Evolutionary conservation across 805 yeast genomes (phyloP), one percentile per base, ranked within the genome.

Genomic region (Tetrapisispora nanseiensis): DNA sequence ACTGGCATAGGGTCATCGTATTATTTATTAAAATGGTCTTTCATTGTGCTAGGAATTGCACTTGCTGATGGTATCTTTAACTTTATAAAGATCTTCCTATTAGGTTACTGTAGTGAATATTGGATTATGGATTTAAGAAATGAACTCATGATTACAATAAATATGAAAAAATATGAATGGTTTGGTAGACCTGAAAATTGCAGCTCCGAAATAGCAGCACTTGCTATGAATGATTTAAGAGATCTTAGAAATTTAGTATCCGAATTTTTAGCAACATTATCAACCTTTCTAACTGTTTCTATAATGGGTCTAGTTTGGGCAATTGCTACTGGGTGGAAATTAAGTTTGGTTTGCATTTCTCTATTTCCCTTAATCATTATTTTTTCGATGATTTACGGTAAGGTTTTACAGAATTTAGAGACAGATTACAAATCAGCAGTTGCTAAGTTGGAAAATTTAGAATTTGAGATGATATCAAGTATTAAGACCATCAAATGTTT

Each of bases 271-370:
- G 67, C 79, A 9, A 70, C 80, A 0, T 33, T 76, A 0, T 50
- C 76, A 1, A 73, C 80, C 10, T 70, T 84, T 31, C 39, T 74
- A 2, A 65, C 77, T 0, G 69, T 86, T 37, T 65, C 82, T 0
- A 30, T 67, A 0, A 61, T 78, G 22, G 94, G 96, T 4, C 47
- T 80, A 4, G 65, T 76, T 6, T 92, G 97, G 97, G 78, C 96
- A 0, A 47, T 86, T 1, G 71, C 70, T 0, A 57, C 71, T 10
- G 95, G 96, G 0, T 92, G 97, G 97, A 83, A 81, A 52, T 64
- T 92, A 33, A 75, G 96, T 1, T 63, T 90, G 9, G 92, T 86
- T 2, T 94, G 95, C 2, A 52, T 89, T 10, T 72, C 95, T 0
- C 68, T 87, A 58, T 70, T 83, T 12, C 94, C 95, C 0, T 48